Percentiles rank a stretch among this genome's conserved stretches.
Conservation (phyloP, 495 filamentous ascomycete genomes). For the Tuber borchii region DNA sequence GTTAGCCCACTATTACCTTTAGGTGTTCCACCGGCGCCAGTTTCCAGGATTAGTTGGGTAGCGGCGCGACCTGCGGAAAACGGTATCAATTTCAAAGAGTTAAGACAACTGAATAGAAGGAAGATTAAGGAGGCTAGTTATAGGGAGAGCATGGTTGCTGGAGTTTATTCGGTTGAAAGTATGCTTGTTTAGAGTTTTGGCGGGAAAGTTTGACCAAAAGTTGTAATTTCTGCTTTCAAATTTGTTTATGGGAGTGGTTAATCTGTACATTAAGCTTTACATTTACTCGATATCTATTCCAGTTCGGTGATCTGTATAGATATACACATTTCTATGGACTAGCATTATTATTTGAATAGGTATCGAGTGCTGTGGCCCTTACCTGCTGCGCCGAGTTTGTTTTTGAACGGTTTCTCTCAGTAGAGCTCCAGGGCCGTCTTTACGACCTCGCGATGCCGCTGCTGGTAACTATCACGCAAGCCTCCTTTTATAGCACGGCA, state of each 20-base stretch:
- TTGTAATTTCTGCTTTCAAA: background rate
- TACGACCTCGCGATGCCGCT: background rate
- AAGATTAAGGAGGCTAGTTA: constrained; percentile 18
- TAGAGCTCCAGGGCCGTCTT: background rate
- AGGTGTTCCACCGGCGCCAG: constrained; percentile 20
- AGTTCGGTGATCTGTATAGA: background rate
- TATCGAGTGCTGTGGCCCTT: background rate
- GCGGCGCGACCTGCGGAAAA: background rate
- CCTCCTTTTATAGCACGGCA: no score
- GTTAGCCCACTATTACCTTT: constrained; percentile 22
- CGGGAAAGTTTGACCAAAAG: background rate
- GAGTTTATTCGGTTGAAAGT: constrained; percentile 40
- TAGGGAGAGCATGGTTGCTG: constrained; percentile 34
- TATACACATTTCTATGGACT: background rate
- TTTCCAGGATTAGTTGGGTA: background rate
- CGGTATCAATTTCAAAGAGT: background rate
- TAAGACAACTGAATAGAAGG: constrained; percentile 21
- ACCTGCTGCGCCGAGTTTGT: background rate
- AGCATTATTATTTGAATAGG: background rate
- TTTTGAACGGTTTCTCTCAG: background rate
- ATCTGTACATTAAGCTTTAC: background rate
- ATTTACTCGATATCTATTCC: background rate
- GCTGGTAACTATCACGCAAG: background rate
- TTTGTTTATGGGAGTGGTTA: background rate
- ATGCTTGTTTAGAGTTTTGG: constrained; percentile 34